Evolutionary conservation across 192 early-diverging fungal species (phyloP), one percentile per base, ranked within the genome.

Genomic region (Dispira parvispora): DNA sequence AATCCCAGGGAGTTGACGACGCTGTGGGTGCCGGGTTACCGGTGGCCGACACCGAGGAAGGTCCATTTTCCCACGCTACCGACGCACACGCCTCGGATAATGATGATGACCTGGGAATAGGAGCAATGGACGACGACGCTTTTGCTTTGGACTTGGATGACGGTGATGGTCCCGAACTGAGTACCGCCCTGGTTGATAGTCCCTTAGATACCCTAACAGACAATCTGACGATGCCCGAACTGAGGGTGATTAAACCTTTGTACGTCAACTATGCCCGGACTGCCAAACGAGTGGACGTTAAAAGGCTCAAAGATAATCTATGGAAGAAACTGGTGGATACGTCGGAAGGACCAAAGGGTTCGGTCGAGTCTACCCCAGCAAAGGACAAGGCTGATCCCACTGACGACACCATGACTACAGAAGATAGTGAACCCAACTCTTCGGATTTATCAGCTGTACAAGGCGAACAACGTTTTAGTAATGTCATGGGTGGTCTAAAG

Each of bases 231-330:
- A 74, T 84, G 21, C 73, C 79, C 6, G 73, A 76, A 49, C 75
- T 81, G 6, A 88, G 84, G 67, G 75, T 80, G 10, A 76, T 80
- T 69, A 86, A 85, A 63, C 80, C 85, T 27, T 67, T 79, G 25
- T 78, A 76, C 62, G 76, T 89, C 65, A 89, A 84, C 67, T 96
- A 88, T 68, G 88, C 92, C 42, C 81, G 82, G 60, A 82, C 82
- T 26, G 91, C 91, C 63, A 98, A 98, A 76, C 81, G 88, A 42
- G 89, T 96, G 11, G 92, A 98, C 71, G 90, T 98, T 25, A 91
- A 88, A 74, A 84, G 82, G 65, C 78, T 98, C 52, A 98, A 98
- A 71, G 95, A 98, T 46, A 98, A 96, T 68, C 76, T 98, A 25
- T 98, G 95, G 95, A 81, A 81, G 60, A 84, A 84, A 62, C 70